A percentile compares a stretch with the other conserved stretches of the same genome.
These are phyloP conservation scores for Beauveria medogensis DNA, from an alignment of 2,329 filamentous ascomycete genomes.

Conservation along the genomic window DNA sequence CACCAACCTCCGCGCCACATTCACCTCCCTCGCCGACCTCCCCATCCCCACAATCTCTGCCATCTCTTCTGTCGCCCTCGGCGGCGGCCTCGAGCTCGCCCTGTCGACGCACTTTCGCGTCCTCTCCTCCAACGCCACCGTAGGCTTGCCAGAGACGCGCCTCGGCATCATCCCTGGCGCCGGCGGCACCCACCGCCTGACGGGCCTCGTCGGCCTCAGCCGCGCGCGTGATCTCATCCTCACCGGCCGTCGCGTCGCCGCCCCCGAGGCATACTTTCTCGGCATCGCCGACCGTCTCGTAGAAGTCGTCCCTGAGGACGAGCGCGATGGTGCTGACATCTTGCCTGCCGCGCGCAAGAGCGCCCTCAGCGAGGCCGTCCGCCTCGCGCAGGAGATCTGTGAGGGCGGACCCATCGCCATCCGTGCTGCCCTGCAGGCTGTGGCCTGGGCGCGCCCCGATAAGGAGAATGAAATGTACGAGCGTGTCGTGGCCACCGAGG, in stretches of 20 bases:
- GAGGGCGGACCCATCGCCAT: conserved; percentile 82
- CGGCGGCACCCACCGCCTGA: conserved; percentile 83
- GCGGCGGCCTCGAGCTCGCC: conserved; percentile 88
- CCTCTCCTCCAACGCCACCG: conserved; percentile 65
- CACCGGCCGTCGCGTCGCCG: conserved; percentile 78
- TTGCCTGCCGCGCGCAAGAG: conserved; percentile 54
- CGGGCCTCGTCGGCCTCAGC: conserved; percentile 66
- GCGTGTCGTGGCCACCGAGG: conserved; percentile 72
- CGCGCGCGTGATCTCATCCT: conserved; percentile 86
- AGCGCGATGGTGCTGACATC: conserved; percentile 33
- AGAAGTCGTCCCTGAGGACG: conserved; percentile 58
- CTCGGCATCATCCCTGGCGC: conserved; percentile 93
- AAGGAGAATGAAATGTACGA: conserved; percentile 86
- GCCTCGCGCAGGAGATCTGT: conserved; percentile 76
- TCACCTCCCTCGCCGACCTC: conserved; percentile 63
- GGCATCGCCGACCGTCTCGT: conserved; percentile 87
- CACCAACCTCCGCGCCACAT: conserved; percentile 63
- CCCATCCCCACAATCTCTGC: conserved; percentile 86
- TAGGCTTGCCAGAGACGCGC: conserved; percentile 85
- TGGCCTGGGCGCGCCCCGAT: conserved; percentile 62
- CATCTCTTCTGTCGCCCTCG: conserved; percentile 77
- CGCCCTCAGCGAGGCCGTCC: conserved; percentile 68
- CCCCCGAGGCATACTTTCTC: conserved; percentile 81
- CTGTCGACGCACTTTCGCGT: conserved; percentile 85
- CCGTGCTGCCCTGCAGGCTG: conserved; percentile 69